Conservation (phyloP, 2,329 filamentous ascomycete species). For the Colletotrichum sp. region DNA sequence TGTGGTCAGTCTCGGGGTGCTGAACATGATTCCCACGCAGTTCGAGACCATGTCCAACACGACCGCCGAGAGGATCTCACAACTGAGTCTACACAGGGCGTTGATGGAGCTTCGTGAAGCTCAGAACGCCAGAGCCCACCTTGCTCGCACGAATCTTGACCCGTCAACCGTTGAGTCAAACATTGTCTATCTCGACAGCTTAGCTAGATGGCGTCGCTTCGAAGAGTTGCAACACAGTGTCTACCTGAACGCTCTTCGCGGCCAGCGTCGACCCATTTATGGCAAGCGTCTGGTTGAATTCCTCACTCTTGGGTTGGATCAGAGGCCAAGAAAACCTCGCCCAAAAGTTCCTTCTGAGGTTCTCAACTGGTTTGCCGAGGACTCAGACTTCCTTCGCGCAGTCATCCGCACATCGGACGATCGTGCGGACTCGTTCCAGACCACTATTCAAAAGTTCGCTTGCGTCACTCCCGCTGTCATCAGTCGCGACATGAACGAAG, state of each 20-base stretch:
- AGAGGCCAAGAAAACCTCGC: conserved; percentile 63
- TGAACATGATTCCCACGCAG: conserved; percentile 78
- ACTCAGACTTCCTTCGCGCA: conserved; percentile 65
- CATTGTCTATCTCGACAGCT: conserved; percentile 75
- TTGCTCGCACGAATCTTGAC: conserved; percentile 61
- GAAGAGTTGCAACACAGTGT: conserved; percentile 82
- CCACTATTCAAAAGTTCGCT: conserved; percentile 83
- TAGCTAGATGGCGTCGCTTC: conserved; percentile 70
- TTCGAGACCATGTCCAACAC: conserved; percentile 68
- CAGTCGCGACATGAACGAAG: conserved; percentile 74
- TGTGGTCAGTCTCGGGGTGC: conserved; percentile 73
- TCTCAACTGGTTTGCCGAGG: conserved; percentile 77
- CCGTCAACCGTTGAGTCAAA: conserved; percentile 73
- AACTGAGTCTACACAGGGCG: conserved; percentile 72
- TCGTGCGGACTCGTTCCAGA: conserved; percentile 75
- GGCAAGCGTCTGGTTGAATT: conserved; percentile 80
- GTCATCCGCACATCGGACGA: conserved; percentile 79
- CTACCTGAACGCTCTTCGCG: conserved; percentile 80
- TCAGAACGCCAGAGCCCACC: conserved; percentile 67
- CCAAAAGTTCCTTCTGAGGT: conserved; percentile 67
- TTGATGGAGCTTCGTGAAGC: conserved; percentile 75
- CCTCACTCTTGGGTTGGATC: conserved; percentile 67
- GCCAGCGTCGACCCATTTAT: conserved; percentile 82
- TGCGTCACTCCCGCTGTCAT: conserved; percentile 92
- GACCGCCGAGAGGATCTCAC: conserved; percentile 60